These are phyloP conservation scores for Gossypium mustelinum DNA, from an alignment of 345 rosid genomes.

Conservation along the genomic window DNA sequence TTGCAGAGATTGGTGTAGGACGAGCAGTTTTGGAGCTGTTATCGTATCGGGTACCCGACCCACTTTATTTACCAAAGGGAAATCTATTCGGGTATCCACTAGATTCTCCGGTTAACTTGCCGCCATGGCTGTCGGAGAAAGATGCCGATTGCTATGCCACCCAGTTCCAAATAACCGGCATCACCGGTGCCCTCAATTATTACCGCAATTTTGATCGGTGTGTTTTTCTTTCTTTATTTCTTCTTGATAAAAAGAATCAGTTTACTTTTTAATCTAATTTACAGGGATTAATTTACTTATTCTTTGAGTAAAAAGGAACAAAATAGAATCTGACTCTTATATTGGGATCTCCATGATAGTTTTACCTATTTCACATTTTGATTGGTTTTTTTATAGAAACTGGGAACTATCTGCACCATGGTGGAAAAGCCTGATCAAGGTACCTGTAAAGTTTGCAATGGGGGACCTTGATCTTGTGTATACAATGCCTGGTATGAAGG, in stretches of 20 bases:
- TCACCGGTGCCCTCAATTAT: conserved; percentile 4
- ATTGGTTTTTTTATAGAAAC: conserved; percentile 28
- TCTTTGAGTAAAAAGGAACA: too few species aligned
- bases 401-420: conserved; percentile 55
- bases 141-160: neutral
- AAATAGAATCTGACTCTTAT: too few species aligned
- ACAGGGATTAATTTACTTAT: too few species aligned
- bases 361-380: neutral
- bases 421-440: conserved; percentile 41
- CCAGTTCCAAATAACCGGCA: conserved; percentile 5
- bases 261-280: too few species aligned
- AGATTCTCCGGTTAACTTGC: conserved; percentile 8
- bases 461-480: conserved; percentile 50
- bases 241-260: too few species aligned
- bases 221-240: neutral
- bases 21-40: neutral
- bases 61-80: conserved; percentile 14
- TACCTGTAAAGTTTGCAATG: conserved; percentile 44
- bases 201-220: conserved; percentile 14
- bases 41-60: conserved; percentile 4
- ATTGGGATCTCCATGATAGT: too few species aligned
- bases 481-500: conserved; percentile 20
- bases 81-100: conserved; percentile 4
- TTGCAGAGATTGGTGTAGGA: conserved; percentile 9
- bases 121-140: conserved; percentile 6